Conservation (phyloP, 2,329 filamentous ascomycete genomes). For the Fusarium cicatricum region DNA sequence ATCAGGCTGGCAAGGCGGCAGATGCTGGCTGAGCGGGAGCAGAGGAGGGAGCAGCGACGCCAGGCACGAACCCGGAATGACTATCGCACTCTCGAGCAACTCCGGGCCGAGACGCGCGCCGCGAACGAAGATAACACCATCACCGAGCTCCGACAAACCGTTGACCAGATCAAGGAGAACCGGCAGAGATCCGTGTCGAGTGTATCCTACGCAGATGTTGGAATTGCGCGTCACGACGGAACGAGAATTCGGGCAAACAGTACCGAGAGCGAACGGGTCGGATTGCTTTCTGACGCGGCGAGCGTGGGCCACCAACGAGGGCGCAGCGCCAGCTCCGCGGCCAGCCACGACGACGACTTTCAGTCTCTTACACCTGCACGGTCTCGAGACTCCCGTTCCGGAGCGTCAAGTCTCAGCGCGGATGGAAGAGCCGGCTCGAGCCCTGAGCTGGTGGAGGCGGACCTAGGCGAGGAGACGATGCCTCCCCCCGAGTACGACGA, state of each 20-base stretch:
- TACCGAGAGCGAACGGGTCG: conserved; percentile 74
- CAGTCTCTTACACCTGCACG: conserved; percentile 50
- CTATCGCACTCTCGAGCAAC: conserved; percentile 69
- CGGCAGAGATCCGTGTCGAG: conserved; percentile 75
- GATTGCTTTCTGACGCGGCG: conserved; percentile 75
- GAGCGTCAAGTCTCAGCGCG: conserved; percentile 49
- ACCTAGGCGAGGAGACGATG: conserved; percentile 57
- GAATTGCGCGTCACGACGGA: conserved; percentile 79
- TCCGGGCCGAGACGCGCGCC: conserved; percentile 65
- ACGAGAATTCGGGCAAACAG: conserved; percentile 78
- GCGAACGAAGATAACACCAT: conserved; percentile 59
- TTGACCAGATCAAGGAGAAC: conserved; percentile 64
- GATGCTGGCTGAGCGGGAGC: conserved; percentile 80
- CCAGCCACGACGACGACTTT: conserved; percentile 61
- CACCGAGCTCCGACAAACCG: conserved; percentile 64
- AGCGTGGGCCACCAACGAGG: conserved; percentile 55
- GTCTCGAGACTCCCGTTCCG: conserved; percentile 54
- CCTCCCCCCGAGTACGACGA: conserved; percentile 65
- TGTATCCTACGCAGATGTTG: conserved; percentile 79
- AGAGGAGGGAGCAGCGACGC: conserved; percentile 71
- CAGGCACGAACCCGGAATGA: conserved; percentile 80
- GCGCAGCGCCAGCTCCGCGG: conserved; percentile 58
- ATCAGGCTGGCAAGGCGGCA: conserved; percentile 80
- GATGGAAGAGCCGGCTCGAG: conserved; percentile 57
- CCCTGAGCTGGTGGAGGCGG: conserved; percentile 61